These are phyloP conservation scores for Debaryomyces coudertii DNA, from an alignment of 1,139 yeast genomes.

Conservation along the genomic window DNA sequence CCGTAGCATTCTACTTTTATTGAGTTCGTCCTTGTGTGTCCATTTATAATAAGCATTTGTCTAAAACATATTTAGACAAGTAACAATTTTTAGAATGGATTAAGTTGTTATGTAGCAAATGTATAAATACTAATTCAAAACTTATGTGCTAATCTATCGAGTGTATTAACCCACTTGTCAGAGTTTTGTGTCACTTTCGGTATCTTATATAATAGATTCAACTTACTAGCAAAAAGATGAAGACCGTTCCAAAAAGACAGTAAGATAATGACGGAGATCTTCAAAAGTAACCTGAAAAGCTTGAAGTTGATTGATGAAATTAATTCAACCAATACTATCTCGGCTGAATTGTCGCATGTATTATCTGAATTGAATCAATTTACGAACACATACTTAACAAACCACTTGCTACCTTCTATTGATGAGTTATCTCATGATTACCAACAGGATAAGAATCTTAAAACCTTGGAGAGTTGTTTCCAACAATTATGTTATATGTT, in stretches of 20 bases:
- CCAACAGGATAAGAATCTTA: slow-evolving; percentile 22
- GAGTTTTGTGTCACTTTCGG: background rate
- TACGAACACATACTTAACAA: slow-evolving; percentile 11
- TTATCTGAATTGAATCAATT: slow-evolving; percentile 11
- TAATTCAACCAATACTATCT: slow-evolving; percentile 12
- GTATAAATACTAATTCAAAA: background rate
- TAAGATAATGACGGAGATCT: slow-evolving; percentile 8
- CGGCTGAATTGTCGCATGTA: slow-evolving; percentile 10
- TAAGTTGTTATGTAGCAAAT: too few relatives aligned
- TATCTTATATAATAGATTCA: background rate
- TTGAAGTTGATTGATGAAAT: slow-evolving; percentile 11
- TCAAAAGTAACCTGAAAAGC: slow-evolving; percentile 1
- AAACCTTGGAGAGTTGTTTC: slow-evolving; percentile 26
- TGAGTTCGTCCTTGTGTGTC: background rate
- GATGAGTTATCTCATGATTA: slow-evolving; percentile 4
- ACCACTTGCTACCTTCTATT: slow-evolving; percentile 8
- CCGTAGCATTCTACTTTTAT: background rate
- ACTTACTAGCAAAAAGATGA: background rate
- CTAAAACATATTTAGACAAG: too few relatives aligned
- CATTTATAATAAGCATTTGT: background rate
- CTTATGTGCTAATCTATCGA: too few relatives aligned
- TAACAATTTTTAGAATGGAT: too few relatives aligned
- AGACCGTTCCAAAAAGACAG: background rate
- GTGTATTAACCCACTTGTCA: background rate
- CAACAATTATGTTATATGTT: slow-evolving; percentile 28